A percentile compares a stretch with the other conserved stretches of the same genome.
These are phyloP conservation scores for Silene latifolia DNA, from an alignment of 148 eudicot species.

Conservation along the genomic window DNA sequence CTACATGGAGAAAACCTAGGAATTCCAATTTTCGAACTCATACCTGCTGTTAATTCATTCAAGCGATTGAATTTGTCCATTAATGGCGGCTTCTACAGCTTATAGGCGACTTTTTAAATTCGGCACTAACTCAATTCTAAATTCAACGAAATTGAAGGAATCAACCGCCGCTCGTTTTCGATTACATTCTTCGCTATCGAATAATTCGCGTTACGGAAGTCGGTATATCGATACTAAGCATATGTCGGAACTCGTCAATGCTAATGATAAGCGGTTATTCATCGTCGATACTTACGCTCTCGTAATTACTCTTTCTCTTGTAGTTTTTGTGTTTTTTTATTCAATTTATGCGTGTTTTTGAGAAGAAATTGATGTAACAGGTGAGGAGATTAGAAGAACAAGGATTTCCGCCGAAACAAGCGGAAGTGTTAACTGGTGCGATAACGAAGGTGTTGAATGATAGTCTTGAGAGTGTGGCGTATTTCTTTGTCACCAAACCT, in stretches of 20 bases:
- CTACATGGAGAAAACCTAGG: not conserved
- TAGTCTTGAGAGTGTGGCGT: constrained; percentile 62
- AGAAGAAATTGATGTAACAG: constrained; percentile 23
- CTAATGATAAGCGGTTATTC: constrained; percentile 57
- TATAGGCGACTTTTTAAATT: constrained; percentile 34
- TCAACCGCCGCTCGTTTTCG: constrained; percentile 13
- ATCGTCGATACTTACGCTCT: constrained; percentile 88
- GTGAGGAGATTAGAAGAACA: constrained; percentile 75
- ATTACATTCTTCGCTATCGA: constrained; percentile 14
- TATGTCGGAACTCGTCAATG: constrained; percentile 49
- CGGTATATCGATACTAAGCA: constrained; percentile 23
- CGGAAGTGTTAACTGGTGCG: constrained; percentile 73
- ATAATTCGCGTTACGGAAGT: constrained; percentile 21
- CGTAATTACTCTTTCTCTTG: constrained; percentile 30
- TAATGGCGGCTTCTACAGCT: constrained; percentile 50
- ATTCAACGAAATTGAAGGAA: constrained; percentile 15
- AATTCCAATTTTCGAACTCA: not conserved
- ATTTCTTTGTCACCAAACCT: constrained; percentile 58
- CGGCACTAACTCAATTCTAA: constrained; percentile 12
- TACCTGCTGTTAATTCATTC: not conserved
- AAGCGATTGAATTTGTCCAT: constrained; percentile 5
- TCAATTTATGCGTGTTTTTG: not conserved
- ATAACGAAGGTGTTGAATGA: constrained; percentile 70
- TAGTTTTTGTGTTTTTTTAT: not conserved
- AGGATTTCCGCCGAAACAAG: constrained; percentile 80